Evolutionary conservation across 1,284 basidiomycete species (phyloP), one percentile per base, ranked within the genome.

Genomic region (Bondarzewia mesenterica): DNA sequence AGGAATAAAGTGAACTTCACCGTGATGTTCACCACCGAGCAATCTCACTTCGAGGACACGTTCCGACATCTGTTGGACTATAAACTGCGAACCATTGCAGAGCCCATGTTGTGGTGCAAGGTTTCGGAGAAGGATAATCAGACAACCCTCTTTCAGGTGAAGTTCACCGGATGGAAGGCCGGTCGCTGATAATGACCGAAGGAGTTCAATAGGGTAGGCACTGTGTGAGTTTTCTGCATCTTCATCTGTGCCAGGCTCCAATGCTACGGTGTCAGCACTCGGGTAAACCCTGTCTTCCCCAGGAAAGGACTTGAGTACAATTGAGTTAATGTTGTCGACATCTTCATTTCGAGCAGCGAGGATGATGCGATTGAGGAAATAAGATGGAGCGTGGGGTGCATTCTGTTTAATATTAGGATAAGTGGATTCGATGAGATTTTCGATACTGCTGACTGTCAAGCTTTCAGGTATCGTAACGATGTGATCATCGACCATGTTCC

Each of bases 61-160:
- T 3, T 32, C 7, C 6, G 48, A 54, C 21, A 55, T 53, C 0
- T 49, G 46, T 0, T 51, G 5, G 0, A 68, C 16, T 5, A 57
- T 56, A 39, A 60, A 42, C 0, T 54, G 43, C 3, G 64, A 63
- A 0, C 68, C 66, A 59, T 72, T 73, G 47, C 62, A 70, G 0
- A 71, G 54, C 1, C 70, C 71, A 37, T 58, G 25, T 0, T 29
- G 0, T 3, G 63, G 61, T 26, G 59, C 53, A 7, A 74, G 47
- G 43, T 74, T 73, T 0, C 58, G 44, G 0, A 74, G 53, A 0
- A 72, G 51, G 43, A 74, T 68, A 0, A 73, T 18, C 1, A 68
- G 64, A 7, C 54, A 54, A 1, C 67, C 66, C 26, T 42, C 18
- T 48, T 69, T 69, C 5, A 73, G 49, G 5, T 52, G 49, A 0